phyloP scores from a whole-genome alignment of 2,329 filamentous ascomycete species.

The Fusarium sp. region DNA sequence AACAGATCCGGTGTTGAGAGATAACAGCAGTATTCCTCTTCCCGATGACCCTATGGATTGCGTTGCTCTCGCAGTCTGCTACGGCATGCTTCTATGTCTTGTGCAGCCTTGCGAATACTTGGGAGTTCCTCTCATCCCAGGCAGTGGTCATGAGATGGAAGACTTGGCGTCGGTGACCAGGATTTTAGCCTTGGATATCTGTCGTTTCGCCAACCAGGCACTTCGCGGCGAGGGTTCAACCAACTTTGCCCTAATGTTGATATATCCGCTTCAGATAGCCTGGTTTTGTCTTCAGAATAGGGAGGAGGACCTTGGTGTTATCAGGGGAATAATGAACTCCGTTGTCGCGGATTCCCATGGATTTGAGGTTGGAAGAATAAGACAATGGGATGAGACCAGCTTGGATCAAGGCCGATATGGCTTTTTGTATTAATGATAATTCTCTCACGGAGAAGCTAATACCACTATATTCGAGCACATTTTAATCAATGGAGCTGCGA shows the following conservation, averaged over 20 bases:
- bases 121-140: not conserved
- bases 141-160: rapidly evolving
- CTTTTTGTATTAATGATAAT: constrained; percentile 9
- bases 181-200: constrained; percentile 18
- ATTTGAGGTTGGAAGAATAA: constrained; percentile 26
- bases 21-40: not conserved
- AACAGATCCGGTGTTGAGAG: not conserved
- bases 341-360: constrained; percentile 26
- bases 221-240: constrained; percentile 1
- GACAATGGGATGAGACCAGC: constrained; percentile 14
- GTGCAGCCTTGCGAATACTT: constrained; percentile 19
- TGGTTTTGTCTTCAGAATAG: constrained; percentile 25
- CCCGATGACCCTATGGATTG: constrained; percentile 16
- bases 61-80: constrained; percentile 11
- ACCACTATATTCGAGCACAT: too few relatives aligned
- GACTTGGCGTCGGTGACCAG: not conserved
- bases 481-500: too few relatives aligned
- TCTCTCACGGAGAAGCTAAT: rapidly evolving
- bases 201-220: constrained; percentile 14
- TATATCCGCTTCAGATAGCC: constrained; percentile 31
- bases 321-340: constrained; percentile 18
- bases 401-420: constrained; percentile 9
- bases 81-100: constrained; percentile 25
- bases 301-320: not conserved
- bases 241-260: constrained; percentile 4